Evolutionary conservation across 306 rosid species (phyloP), one percentile per base, ranked within the genome.

Genomic region (Quercus berberidifolia): DNA sequence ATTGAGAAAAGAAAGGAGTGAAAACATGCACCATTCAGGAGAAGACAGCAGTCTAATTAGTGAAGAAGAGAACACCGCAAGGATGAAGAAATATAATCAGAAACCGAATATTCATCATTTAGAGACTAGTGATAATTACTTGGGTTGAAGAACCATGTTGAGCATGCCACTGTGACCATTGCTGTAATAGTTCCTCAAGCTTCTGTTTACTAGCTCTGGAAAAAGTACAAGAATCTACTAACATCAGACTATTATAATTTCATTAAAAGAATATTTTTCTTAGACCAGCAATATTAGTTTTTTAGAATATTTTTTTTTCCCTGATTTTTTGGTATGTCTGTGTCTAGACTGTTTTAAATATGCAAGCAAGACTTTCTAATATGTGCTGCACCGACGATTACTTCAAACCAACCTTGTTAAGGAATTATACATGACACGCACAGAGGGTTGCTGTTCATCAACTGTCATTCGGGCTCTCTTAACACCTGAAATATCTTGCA

Each of bases 141-240:
- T 88, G 88, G 35, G 93, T 85, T 18, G 80, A 77, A 74, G 81
- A 78, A 71, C 55, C 80, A 49, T 88, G 87, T 75, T 88, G 89
- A 84, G 97, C 79, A 57, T 96, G 96, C 99, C 99, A 96, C 76
- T 91, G 89, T 77, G 99, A 96, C 99, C 99, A 96, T 77, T 91
- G 93, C 81, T 79, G 90, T 51, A 96, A 86, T 38, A 91, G 82
- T 82, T 91, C 97, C 79, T 96, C 92, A 74, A 96, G 99, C 88
- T 91, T 96, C 60, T 80, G 85, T 79, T 84, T 93, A 81, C 99
- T 93, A 84, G 93, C 88, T 84, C 99, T 96, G 87, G 21, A 77
- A 80, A 79, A 74, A 74, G 71, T 72, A 57, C 76, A 74, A 79
- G 65, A 41, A 75, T 5, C 33, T 64, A 43, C 69, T 38, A 82